Evolutionary conservation across 371 early-diverging fungal species (phyloP).

Genomic region (Circinella minor): DNA sequence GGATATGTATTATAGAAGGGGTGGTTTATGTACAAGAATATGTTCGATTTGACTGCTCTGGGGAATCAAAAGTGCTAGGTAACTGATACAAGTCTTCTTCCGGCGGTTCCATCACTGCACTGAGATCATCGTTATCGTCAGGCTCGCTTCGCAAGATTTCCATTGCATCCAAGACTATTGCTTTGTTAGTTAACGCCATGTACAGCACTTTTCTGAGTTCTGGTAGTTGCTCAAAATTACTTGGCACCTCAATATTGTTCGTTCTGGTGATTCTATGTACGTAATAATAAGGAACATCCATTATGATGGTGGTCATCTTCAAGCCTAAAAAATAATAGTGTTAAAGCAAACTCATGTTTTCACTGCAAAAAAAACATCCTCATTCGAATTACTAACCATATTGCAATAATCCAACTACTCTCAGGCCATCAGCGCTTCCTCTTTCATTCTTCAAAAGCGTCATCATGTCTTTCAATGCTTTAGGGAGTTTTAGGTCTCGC

Average conservation of each 20-base stretch:
- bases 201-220: neutral
- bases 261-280: conserved; percentile 1
- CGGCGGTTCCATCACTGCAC: conserved; percentile 2
- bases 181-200: neutral
- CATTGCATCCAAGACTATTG: neutral
- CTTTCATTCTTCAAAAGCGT: neutral
- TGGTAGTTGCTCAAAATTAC: neutral
- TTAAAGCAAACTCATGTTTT: no score
- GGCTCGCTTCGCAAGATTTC: neutral
- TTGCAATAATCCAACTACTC: conserved; percentile 1
- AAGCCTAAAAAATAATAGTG: neutral
- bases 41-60: no score
- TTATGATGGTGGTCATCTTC: conserved; percentile 6
- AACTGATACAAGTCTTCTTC: conserved; percentile 4
- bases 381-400: conserved; percentile 3
- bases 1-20: no score
- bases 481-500: conserved; percentile 8
- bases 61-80: no score
- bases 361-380: no score
- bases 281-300: neutral
- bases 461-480: conserved; percentile 13
- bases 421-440: neutral
- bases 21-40: no score
- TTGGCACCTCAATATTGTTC: neutral
- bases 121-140: neutral